phyloP scores from a whole-genome alignment of 768 basidiomycete genomes.

The Leccinum imitatum region DNA sequence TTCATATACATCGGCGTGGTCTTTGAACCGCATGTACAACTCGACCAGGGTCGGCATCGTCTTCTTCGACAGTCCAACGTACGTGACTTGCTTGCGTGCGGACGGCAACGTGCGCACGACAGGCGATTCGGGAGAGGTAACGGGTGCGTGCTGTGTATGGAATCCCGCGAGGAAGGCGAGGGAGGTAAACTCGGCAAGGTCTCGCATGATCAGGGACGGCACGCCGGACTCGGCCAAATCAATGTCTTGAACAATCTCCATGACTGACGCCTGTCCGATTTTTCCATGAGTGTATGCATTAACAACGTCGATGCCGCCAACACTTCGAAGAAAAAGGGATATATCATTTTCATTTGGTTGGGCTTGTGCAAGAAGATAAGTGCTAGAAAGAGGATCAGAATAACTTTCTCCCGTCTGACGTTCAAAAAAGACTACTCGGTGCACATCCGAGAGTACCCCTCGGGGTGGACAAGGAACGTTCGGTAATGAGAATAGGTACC shows the following conservation, averaged over 20 bases:
- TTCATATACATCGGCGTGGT: constrained; percentile 58
- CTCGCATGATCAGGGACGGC: constrained; percentile 74
- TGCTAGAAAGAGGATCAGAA: too few species aligned
- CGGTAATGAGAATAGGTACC: background rate
- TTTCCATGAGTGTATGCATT: background rate
- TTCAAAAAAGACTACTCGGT: too few species aligned
- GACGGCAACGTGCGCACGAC: constrained; percentile 10
- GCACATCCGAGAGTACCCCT: too few species aligned
- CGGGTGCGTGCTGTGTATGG: constrained; percentile 41
- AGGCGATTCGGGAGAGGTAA: constrained; percentile 13
- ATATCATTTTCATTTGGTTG: too few species aligned
- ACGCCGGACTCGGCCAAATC: constrained; percentile 61
- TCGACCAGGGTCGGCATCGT: constrained; percentile 82
- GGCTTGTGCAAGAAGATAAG: too few species aligned
- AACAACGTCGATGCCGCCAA: too few species aligned
- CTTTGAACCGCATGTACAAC: constrained; percentile 70
- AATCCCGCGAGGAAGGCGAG: constrained; percentile 87
- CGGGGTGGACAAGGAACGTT: too few species aligned
- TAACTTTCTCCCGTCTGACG: too few species aligned
- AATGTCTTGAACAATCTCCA: constrained; percentile 67
- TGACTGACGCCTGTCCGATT: constrained; percentile 57
- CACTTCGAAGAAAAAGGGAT: too few species aligned
- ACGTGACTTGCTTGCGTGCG: constrained; percentile 69
- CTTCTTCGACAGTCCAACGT: constrained; percentile 84
- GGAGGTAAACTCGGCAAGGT: constrained; percentile 82